Evolutionary conservation across 2,329 filamentous ascomycete species (phyloP).

Genomic region (Aspergillus fischeri): DNA sequence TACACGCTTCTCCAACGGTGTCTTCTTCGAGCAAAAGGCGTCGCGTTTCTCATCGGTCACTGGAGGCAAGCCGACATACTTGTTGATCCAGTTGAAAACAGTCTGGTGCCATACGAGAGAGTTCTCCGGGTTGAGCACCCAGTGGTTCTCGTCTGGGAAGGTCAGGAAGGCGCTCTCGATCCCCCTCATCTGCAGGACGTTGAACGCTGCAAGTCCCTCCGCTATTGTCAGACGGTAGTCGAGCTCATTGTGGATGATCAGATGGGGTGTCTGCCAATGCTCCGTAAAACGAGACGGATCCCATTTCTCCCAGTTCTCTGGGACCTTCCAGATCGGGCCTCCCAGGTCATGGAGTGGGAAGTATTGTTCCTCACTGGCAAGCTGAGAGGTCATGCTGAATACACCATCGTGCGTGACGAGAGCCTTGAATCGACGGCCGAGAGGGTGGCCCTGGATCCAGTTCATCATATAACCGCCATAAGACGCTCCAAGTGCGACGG

Average conservation of each 20-base stretch:
- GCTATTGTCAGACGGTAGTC: slow-evolving; percentile 85
- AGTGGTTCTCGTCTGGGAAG: slow-evolving; percentile 76
- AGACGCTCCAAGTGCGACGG: slow-evolving; percentile 50
- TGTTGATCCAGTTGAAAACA: slow-evolving; percentile 73
- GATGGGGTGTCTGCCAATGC: slow-evolving; percentile 80
- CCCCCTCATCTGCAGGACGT: slow-evolving; percentile 70
- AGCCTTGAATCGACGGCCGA: slow-evolving; percentile 55
- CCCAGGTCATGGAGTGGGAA: slow-evolving; percentile 53
- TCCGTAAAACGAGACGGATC: slow-evolving; percentile 54
- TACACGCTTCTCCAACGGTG: slow-evolving; percentile 11
- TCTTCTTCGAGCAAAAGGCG: slow-evolving; percentile 2
- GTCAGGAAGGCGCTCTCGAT: slow-evolving; percentile 74
- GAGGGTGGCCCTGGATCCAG: slow-evolving; percentile 53
- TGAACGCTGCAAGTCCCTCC: slow-evolving; percentile 81
- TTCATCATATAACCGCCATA: slow-evolving; percentile 61
- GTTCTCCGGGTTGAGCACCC: slow-evolving; percentile 91
- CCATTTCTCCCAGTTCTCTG: slow-evolving; percentile 53
- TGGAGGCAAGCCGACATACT: slow-evolving; percentile 51
- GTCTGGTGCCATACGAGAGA: slow-evolving; percentile 84
- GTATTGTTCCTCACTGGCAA: slow-evolving; percentile 52
- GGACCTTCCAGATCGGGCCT: slow-evolving; percentile 48
- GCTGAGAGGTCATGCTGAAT: slow-evolving; percentile 41
- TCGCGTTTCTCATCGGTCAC: slow-evolving; percentile 31
- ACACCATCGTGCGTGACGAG: slow-evolving; percentile 53
- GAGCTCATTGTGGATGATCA: slow-evolving; percentile 85